These are phyloP conservation scores for Rosa rugosa DNA, from an alignment of 306 rosid species.

Conservation along the genomic window DNA sequence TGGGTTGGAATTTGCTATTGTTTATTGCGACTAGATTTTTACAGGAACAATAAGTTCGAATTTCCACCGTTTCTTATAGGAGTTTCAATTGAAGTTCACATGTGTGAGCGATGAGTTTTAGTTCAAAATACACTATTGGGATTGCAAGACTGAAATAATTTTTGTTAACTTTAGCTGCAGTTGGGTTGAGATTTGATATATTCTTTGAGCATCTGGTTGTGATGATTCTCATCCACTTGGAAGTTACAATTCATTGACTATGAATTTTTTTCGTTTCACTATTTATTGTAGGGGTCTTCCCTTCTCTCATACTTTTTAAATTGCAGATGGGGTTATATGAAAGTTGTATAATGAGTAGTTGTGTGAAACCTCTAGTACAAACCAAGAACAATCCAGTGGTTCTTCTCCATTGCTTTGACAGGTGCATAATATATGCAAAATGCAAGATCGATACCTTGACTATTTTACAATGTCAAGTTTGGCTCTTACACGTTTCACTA, in stretches of 20 bases:
- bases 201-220: not conserved
- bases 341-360: conserved; percentile 77
- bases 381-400: conserved; percentile 70
- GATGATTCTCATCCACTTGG: not conserved
- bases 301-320: not conserved
- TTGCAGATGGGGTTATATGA: conserved; percentile 58
- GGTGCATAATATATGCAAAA: conserved; percentile 41
- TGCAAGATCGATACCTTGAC: conserved; percentile 5
- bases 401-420: conserved; percentile 92
- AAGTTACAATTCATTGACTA: not conserved
- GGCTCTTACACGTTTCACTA: conserved; percentile 24
- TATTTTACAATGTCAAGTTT: not conserved
- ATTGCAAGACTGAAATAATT: not conserved
- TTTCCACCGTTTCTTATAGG: not conserved
- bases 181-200: not conserved
- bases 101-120: not conserved
- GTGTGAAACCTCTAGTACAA: conserved; percentile 67
- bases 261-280: not conserved
- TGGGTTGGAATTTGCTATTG: not conserved
- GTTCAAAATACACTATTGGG: not conserved
- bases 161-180: not conserved
- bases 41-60: not conserved
- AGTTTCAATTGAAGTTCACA: not conserved
- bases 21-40: not conserved
- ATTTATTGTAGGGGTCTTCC: not conserved